Evolutionary conservation across 257 asterid genomes (phyloP).

Genomic region (Petrea volubilis): DNA sequence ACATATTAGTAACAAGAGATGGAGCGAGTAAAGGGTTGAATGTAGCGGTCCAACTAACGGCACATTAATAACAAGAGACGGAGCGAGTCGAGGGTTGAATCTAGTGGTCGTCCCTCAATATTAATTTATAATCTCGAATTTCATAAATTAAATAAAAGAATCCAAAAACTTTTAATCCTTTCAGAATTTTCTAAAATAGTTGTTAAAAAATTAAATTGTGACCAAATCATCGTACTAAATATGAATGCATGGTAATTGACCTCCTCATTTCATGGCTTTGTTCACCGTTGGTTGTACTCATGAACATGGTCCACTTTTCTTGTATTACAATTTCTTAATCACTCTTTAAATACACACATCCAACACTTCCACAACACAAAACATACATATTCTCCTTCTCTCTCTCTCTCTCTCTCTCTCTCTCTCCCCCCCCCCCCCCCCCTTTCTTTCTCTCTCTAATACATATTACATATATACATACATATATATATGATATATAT

Average conservation of each 20-base stretch:
- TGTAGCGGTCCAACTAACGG: too few species aligned
- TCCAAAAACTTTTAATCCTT: too few species aligned
- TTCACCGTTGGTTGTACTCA: conserved; percentile 31
- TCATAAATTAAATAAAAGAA: too few species aligned
- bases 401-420: neutral
- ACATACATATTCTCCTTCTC: neutral
- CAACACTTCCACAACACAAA: neutral
- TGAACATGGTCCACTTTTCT: conserved; percentile 63
- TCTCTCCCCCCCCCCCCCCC: too few species aligned
- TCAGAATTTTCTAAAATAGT: too few species aligned
- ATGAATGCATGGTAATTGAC: conserved; percentile 19
- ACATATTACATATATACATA: neutral
- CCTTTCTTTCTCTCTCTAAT: too few species aligned
- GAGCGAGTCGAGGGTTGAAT: too few species aligned
- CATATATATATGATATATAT: neutral
- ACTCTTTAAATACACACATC: neutral
- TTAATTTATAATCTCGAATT: too few species aligned
- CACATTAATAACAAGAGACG: too few species aligned
- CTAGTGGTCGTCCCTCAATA: too few species aligned
- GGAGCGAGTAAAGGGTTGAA: too few species aligned
- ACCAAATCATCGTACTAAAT: neutral
- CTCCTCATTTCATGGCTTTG: conserved; percentile 45
- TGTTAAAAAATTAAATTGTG: neutral
- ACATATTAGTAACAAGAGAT: too few species aligned
- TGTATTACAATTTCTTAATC: conserved; percentile 39